Evolutionary conservation across 768 basidiomycete species (phyloP).

Genomic region (Mycena galericulata): DNA sequence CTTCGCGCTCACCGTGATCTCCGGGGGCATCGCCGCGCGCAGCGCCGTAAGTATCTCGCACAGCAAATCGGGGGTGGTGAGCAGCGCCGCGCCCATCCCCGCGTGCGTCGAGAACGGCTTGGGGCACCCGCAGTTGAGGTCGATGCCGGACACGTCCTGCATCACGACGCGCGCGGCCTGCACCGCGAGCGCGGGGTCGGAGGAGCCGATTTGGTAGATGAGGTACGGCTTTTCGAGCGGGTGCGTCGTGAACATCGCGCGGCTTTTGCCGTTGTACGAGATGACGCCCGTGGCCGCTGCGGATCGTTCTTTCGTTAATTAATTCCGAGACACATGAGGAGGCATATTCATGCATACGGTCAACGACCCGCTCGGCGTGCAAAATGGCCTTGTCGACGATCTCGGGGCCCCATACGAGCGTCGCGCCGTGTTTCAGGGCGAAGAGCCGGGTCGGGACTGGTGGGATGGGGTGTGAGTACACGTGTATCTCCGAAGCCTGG

Average conservation of each 20-base stretch:
- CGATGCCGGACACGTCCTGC: constrained; percentile 92
- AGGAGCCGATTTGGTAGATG: constrained; percentile 95
- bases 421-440: constrained; percentile 92
- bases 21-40: constrained; percentile 74
- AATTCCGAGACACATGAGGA: too few relatives aligned
- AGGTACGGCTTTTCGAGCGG: constrained; percentile 95
- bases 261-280: constrained; percentile 85
- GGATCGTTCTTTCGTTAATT: not conserved
- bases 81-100: constrained; percentile 97
- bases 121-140: constrained; percentile 98
- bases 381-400: constrained; percentile 96
- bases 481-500: constrained; percentile 26
- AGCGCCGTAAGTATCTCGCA: constrained; percentile 89
- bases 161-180: constrained; percentile 89
- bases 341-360: constrained; percentile 69
- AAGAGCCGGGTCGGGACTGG: constrained; percentile 90
- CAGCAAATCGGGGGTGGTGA: constrained; percentile 91
- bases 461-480: constrained; percentile 26
- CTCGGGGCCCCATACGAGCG: constrained; percentile 96
- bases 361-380: constrained; percentile 83
- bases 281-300: constrained; percentile 88
- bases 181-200: constrained; percentile 91
- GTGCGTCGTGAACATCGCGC: constrained; percentile 92
- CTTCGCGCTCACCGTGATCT: constrained; percentile 93
- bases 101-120: constrained; percentile 94